These are phyloP conservation scores for Gynandropsis gynandra DNA, from an alignment of 345 rosid genomes.

Conservation along the genomic window DNA sequence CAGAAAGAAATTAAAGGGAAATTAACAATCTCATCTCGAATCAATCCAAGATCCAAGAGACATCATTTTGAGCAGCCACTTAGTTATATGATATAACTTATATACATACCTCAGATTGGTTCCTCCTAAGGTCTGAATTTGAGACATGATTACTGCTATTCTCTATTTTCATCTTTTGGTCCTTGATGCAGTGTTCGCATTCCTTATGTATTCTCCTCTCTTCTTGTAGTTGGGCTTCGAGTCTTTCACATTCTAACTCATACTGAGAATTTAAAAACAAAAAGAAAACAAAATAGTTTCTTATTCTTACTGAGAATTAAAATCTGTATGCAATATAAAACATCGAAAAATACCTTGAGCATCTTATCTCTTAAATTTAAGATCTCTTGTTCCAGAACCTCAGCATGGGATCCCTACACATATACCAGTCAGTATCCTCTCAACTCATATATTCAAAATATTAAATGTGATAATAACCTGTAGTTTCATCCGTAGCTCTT, in stretches of 20 bases:
- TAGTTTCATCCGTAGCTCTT: slow-evolving; percentile 78
- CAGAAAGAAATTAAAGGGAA: neutral
- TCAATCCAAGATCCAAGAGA: neutral
- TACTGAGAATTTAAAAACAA: slow-evolving; percentile 47
- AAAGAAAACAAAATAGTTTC: neutral
- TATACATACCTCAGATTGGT: slow-evolving; percentile 51
- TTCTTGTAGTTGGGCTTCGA: slow-evolving; percentile 73
- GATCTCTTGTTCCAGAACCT: slow-evolving; percentile 83
- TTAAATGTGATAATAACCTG: slow-evolving; percentile 37
- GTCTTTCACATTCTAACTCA: slow-evolving; percentile 83
- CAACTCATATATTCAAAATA: neutral
- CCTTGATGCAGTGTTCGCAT: slow-evolving; percentile 53
- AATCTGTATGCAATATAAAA: neutral
- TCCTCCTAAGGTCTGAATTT: slow-evolving; percentile 41
- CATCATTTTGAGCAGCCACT: neutral
- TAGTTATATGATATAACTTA: no score
- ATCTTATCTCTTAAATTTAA: slow-evolving; percentile 77
- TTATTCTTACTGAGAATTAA: slow-evolving; percentile 1
- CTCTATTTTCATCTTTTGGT: slow-evolving; percentile 63
- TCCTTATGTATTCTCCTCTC: slow-evolving; percentile 72
- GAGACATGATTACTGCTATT: slow-evolving; percentile 41
- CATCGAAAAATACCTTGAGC: slow-evolving; percentile 54
- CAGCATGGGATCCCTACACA: slow-evolving; percentile 81
- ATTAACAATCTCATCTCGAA: neutral
- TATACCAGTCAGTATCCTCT: slow-evolving; percentile 6